Base-by-base conservation (phyloP, 768 basidiomycete species). In the Terana coerulea region DNA sequence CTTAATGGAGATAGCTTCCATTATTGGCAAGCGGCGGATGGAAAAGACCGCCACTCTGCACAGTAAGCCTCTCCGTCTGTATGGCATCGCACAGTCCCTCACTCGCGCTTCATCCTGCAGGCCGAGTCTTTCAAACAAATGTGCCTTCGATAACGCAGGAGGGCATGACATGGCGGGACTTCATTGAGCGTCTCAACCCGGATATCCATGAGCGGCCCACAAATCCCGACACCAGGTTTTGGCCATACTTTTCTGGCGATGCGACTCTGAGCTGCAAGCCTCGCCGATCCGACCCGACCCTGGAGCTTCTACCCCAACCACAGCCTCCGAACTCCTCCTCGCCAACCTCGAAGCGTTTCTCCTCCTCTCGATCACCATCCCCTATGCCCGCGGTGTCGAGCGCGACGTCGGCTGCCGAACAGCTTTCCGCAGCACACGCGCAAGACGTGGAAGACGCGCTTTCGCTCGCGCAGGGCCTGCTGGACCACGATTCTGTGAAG, bases 71-170 rank as follows among this genome's bases (percentile, higher is more conserved):
- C 54, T 24, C 31, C 11, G 17, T 3, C 34, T 7, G 50, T 40
- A n/a, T 40, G n/a, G 29, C 37, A 29, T 48, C 17, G 30, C 29
- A 25, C 17, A 39, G 6, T 5, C 21, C 22, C 55, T 53, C 44
- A 25, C 25, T 42, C 21, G 10, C 39, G 10, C 9, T 43, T 22
- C 25, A 43, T 22, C 12, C 1, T 39, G 30, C 37, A 98, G 95
- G 90, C 64, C 88, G 97, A 25, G 86, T 85, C 2, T 89, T 98
- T 58, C 73, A 85, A 9, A 88, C 91, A n/a, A 99, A 98, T 61
- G 77, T 99, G 0, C 92, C 95, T 3, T 78, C 84, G 14, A 70
- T 97, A 14, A 75, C 81, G 6, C 69, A 74, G 44, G 76, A 86
- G 1, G 87, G 88, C 25, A 77, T 79, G 9, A 66, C 81, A 35